Percentiles rank a stretch among this genome's conserved stretches.
Conservation (phyloP, 345 rosid species). For the Pugionium cornutum region DNA sequence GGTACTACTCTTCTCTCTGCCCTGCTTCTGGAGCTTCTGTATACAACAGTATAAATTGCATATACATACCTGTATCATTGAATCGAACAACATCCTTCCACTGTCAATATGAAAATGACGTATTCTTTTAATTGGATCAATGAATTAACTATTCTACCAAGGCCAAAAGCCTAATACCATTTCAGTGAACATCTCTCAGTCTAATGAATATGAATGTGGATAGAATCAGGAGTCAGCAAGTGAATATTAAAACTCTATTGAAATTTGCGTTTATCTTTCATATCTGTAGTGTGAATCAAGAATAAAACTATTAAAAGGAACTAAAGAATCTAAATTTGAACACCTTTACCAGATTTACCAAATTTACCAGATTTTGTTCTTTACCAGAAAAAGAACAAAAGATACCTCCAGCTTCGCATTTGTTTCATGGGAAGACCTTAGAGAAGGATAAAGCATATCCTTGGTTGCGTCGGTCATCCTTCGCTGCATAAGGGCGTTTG, state of each 20-base stretch:
- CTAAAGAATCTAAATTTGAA: constrained; percentile 38
- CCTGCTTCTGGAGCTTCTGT: not conserved
- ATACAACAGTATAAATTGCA: constrained; percentile 29
- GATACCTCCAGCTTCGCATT: constrained; percentile 39
- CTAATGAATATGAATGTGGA: constrained; percentile 6
- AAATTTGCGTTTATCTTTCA: constrained; percentile 32
- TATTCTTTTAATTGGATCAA: constrained; percentile 31
- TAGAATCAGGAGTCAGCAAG: not conserved
- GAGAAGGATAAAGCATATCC: constrained; percentile 30
- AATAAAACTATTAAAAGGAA: constrained; percentile 29
- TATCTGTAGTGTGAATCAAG: constrained; percentile 34
- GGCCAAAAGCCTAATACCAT: not conserved
- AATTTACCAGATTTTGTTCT: constrained; percentile 32
- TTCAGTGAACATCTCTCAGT: constrained; percentile 9
- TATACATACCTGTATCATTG: constrained; percentile 23
- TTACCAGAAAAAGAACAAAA: constrained; percentile 25
- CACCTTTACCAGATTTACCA: constrained; percentile 32
- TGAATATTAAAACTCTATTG: constrained; percentile 12
- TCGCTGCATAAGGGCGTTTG: constrained; percentile 20
- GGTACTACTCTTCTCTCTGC: constrained; percentile 8
- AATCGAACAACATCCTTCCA: constrained; percentile 18
- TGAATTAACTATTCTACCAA: constrained; percentile 5
- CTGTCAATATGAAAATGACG: constrained; percentile 15
- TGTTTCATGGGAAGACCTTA: constrained; percentile 31
- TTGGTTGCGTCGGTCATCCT: constrained; percentile 21